Evolutionary conservation across 208 protist species (phyloP).

Genomic region (Acanthamoeba triangularis): DNA sequence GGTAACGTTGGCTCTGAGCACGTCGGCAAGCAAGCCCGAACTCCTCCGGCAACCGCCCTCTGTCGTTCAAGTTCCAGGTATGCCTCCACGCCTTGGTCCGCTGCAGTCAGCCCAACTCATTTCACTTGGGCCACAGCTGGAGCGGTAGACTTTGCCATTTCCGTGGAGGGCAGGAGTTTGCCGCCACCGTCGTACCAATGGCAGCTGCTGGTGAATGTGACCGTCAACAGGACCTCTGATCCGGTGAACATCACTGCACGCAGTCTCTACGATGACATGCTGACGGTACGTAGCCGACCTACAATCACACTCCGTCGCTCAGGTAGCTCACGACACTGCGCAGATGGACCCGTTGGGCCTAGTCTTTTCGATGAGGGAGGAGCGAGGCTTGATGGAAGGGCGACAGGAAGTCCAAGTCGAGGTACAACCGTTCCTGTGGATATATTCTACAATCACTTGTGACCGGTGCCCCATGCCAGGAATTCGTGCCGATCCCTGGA

Average conservation of each 20-base stretch:
- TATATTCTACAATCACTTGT: too few species aligned
- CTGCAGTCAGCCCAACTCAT: background rate
- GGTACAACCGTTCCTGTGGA: background rate
- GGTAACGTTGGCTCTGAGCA: background rate
- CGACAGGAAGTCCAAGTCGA: background rate
- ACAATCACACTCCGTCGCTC: background rate
- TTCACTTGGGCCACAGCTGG: background rate
- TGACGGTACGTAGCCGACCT: too few species aligned
- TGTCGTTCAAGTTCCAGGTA: background rate
- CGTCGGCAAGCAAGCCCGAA: background rate
- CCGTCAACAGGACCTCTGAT: background rate
- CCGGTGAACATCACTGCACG: background rate
- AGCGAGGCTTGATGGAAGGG: background rate
- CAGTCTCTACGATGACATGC: background rate
- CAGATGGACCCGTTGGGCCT: background rate
- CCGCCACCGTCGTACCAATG: constrained; percentile 8
- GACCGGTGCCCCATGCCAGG: background rate
- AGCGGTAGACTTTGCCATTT: background rate
- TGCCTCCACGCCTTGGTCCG: background rate
- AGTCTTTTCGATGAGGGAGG: background rate
- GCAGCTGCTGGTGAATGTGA: background rate
- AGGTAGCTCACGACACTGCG: too few species aligned
- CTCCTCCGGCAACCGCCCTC: background rate
- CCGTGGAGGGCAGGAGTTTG: background rate
- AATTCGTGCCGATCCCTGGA: background rate